Percentiles rank a stretch among this genome's conserved stretches.
phyloP scores from a whole-genome alignment of 2,329 filamentous ascomycete genomes.

The Bipolaris victoriae region DNA sequence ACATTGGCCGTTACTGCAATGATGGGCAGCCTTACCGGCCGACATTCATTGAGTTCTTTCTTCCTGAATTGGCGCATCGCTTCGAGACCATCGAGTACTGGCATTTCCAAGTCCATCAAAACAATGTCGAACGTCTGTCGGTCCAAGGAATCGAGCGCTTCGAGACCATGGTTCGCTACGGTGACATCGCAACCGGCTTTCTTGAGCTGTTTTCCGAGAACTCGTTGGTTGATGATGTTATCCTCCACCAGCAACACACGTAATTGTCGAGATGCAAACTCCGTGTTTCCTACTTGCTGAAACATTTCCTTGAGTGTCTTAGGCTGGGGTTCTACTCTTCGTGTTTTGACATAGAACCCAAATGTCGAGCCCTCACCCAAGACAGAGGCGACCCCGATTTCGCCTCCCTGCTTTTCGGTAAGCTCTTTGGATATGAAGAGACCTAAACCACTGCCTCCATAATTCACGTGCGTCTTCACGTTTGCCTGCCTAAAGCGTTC shows the following conservation, averaged over 20 bases:
- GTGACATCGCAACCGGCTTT: constrained; percentile 41
- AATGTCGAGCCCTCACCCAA: constrained; percentile 51
- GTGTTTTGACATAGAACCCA: constrained; percentile 53
- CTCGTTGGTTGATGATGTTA: constrained; percentile 49
- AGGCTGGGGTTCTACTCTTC: constrained; percentile 27
- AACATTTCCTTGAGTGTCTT: constrained; percentile 14
- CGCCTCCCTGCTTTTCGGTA: constrained; percentile 54
- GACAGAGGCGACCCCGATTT: constrained; percentile 53
- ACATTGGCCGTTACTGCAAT: constrained; percentile 51
- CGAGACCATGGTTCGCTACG: constrained; percentile 47
- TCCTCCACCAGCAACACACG: constrained; percentile 48
- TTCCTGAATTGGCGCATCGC: constrained; percentile 57
- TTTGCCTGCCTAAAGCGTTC: constrained; percentile 47
- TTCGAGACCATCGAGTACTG: constrained; percentile 55
- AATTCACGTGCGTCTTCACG: constrained; percentile 48
- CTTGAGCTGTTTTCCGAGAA: constrained; percentile 45
- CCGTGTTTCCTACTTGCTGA: constrained; percentile 6
- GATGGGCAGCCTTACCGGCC: constrained; percentile 33
- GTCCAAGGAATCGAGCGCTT: constrained; percentile 44
- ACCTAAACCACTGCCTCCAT: constrained; percentile 54
- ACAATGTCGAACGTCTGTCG: constrained; percentile 40
- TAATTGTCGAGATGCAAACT: constrained; percentile 18
- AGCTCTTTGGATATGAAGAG: constrained; percentile 56
- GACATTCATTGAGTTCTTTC: constrained; percentile 39
- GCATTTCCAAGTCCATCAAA: constrained; percentile 63